A percentile compares a stretch with the other conserved stretches of the same genome.
Evolutionary conservation across 805 yeast species (phyloP).

Genomic region (Starmerella davenportii): DNA sequence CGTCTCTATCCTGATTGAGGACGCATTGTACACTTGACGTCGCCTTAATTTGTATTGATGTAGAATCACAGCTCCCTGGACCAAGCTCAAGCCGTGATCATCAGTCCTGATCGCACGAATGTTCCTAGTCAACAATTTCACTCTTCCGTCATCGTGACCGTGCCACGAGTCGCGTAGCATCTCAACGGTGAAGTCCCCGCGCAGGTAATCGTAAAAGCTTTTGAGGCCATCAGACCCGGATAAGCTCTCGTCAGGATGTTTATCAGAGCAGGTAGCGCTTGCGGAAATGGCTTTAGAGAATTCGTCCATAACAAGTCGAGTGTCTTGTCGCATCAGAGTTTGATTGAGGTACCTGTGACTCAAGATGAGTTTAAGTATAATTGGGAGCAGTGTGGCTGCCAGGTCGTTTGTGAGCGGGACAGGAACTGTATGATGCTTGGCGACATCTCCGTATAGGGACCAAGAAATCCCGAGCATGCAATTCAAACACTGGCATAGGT

Average conservation of each 20-base stretch:
- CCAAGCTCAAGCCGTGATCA: constrained; percentile 43
- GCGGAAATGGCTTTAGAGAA: constrained; percentile 30
- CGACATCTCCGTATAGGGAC: constrained; percentile 35
- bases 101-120: constrained; percentile 24
- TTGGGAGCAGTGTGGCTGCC: constrained; percentile 27
- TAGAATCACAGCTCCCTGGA: constrained; percentile 50
- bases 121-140: neutral
- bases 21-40: constrained; percentile 41
- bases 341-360: constrained; percentile 42
- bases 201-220: constrained; percentile 7
- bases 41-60: constrained; percentile 55
- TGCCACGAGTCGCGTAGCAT: constrained; percentile 5
- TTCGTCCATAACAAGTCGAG: constrained; percentile 47
- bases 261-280: no score
- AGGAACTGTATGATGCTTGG: constrained; percentile 41
- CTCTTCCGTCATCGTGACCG: constrained; percentile 2
- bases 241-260: no score
- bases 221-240: constrained; percentile 28
- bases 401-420: constrained; percentile 27
- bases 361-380: constrained; percentile 38
- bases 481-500: constrained; percentile 55
- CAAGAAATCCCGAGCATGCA: constrained; percentile 61
- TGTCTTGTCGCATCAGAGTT: constrained; percentile 45
- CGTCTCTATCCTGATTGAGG: constrained; percentile 52
- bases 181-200: constrained; percentile 5